Percentiles rank a stretch among this genome's conserved stretches.
Conservation (phyloP, 345 rosid species). For the Aquilaria malaccensis region DNA sequence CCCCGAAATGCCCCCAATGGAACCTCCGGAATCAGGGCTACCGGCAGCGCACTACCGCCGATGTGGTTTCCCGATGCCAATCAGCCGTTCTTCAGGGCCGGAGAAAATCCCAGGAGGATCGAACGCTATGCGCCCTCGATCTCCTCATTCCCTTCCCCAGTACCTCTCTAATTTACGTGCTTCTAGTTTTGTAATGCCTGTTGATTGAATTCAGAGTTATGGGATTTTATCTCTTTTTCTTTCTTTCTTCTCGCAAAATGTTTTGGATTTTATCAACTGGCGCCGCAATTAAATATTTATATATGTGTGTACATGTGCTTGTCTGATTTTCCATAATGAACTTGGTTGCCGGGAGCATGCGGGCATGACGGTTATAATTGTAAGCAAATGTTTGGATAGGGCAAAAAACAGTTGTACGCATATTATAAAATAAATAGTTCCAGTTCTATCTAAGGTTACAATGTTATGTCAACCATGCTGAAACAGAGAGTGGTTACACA, state of each 20-base stretch:
- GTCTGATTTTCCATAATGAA: too few relatives aligned
- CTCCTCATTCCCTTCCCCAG: slow-evolving; percentile 79
- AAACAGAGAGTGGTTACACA: too few relatives aligned
- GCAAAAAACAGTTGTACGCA: too few relatives aligned
- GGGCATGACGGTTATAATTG: too few relatives aligned
- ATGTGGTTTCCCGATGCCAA: slow-evolving; percentile 42
- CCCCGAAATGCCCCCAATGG: slow-evolving; percentile 91
- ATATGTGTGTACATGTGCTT: too few relatives aligned
- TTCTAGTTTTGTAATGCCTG: not conserved
- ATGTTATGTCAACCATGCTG: too few relatives aligned
- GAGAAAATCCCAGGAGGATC: slow-evolving; percentile 71
- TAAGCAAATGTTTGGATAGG: too few relatives aligned
- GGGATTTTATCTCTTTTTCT: not conserved
- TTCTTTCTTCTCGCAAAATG: not conserved
- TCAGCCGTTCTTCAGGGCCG: slow-evolving; percentile 66
- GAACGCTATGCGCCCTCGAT: slow-evolving; percentile 71
- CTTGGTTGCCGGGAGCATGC: too few relatives aligned
- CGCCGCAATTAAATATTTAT: too few relatives aligned
- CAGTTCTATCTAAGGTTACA: too few relatives aligned
- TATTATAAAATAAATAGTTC: too few relatives aligned
- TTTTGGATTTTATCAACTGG: too few relatives aligned
- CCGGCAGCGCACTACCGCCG: slow-evolving; percentile 20
- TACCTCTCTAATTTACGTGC: slow-evolving; percentile 7
- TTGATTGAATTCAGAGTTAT: not conserved
- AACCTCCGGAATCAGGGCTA: slow-evolving; percentile 41